A percentile compares a stretch with the other conserved stretches of the same genome.
Conservation (phyloP, 148 eudicot genomes). For the Chenopodium album region DNA sequence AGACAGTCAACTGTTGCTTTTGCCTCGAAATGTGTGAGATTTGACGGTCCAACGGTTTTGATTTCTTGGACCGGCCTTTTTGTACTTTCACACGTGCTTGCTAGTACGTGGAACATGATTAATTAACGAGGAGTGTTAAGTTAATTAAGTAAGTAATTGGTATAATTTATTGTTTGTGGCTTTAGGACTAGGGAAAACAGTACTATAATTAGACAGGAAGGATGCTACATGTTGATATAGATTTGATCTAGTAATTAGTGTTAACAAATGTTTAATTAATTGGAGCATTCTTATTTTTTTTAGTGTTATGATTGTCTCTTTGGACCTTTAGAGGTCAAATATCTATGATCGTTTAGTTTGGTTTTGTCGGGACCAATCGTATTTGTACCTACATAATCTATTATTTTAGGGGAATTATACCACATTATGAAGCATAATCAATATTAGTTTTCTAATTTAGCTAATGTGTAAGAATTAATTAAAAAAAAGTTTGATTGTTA, state of each 20-base stretch:
- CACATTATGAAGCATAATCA: too few species aligned
- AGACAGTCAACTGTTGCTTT: constrained; percentile 9
- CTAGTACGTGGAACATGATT: constrained; percentile 5
- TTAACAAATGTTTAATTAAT: constrained; percentile 12
- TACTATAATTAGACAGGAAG: neutral
- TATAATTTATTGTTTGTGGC: too few species aligned
- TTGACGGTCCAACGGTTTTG: neutral
- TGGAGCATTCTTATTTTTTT: neutral
- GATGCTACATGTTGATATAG: neutral
- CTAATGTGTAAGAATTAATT: too few species aligned
- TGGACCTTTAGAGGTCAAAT: neutral
- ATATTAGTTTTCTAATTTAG: too few species aligned
- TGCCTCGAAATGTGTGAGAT: neutral
- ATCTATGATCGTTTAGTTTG: neutral
- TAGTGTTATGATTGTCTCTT: neutral
- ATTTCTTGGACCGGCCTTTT: neutral
- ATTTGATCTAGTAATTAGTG: constrained; percentile 17
- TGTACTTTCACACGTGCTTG: constrained; percentile 9
- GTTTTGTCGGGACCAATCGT: neutral
- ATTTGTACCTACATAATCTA: neutral
- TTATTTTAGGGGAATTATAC: neutral
- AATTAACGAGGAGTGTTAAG: neutral
- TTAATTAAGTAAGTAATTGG: neutral
- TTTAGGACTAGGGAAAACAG: neutral
- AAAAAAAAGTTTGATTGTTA: too few species aligned